These are phyloP conservation scores for Ceratonia siliqua DNA, from an alignment of 306 rosid genomes.

Conservation along the genomic window DNA sequence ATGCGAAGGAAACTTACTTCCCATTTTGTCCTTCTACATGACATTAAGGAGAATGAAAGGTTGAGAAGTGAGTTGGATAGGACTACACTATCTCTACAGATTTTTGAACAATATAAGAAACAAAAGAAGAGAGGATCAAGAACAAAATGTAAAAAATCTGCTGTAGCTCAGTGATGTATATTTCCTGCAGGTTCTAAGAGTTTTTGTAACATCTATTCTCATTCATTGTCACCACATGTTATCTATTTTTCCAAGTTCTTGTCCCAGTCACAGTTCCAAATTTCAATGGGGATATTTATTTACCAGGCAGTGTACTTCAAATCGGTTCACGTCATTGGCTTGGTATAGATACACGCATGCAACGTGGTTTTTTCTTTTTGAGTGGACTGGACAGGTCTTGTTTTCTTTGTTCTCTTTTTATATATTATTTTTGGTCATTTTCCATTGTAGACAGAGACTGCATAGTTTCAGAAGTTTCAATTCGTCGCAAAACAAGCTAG, in stretches of 20 bases:
- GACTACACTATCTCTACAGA: slow-evolving; percentile 51
- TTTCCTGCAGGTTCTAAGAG: background rate
- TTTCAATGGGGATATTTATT: background rate
- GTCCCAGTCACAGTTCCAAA: background rate
- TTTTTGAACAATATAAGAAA: slow-evolving; percentile 67
- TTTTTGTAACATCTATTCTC: background rate
- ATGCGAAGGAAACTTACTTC: slow-evolving; percentile 58
- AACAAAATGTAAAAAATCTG: slow-evolving; percentile 11
- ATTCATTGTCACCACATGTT: background rate
- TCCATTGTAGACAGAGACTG: too few relatives aligned
- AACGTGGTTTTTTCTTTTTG: too few relatives aligned
- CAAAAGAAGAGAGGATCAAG: slow-evolving; percentile 50
- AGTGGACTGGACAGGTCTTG: background rate
- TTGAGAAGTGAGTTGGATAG: slow-evolving; percentile 68
- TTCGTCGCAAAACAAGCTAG: background rate
- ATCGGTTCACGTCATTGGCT: background rate
- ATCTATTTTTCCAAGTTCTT: background rate
- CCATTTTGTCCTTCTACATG: slow-evolving; percentile 66
- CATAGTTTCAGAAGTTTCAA: background rate
- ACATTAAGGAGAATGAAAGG: slow-evolving; percentile 73
- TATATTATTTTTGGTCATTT: too few relatives aligned
- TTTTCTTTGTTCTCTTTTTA: too few relatives aligned
- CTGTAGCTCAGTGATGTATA: slow-evolving; percentile 1
- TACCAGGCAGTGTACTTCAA: background rate
- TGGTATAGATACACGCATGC: background rate